These are phyloP conservation scores for Yamadazyma sp. DNA, from an alignment of 805 yeast genomes.

Conservation along the genomic window DNA sequence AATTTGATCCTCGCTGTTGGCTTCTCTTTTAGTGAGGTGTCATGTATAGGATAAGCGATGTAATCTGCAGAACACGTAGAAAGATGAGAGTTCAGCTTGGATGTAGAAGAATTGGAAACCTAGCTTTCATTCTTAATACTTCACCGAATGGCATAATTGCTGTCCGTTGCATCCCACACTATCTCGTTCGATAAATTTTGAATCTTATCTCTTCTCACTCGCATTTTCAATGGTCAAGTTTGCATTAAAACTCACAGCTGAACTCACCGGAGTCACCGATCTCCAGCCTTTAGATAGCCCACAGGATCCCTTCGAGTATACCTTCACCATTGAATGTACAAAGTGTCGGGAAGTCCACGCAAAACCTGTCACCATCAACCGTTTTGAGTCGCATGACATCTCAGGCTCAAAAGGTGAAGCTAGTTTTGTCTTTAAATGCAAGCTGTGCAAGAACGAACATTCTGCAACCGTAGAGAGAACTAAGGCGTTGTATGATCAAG, in stretches of 20 bases:
- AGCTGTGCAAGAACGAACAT: slow-evolving; percentile 52
- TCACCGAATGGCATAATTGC: too few species aligned
- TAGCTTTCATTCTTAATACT: too few species aligned
- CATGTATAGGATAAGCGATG: too few species aligned
- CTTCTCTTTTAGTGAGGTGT: too few species aligned
- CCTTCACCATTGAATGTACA: slow-evolving; percentile 72
- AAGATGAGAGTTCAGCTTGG: too few species aligned
- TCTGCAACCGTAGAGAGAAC: slow-evolving; percentile 36
- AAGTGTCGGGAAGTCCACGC: slow-evolving; percentile 77
- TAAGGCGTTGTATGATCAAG: slow-evolving; percentile 34
- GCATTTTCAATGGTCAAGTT: slow-evolving; percentile 45
- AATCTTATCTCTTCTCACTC: too few species aligned
- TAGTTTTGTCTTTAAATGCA: slow-evolving; percentile 76
- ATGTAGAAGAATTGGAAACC: too few species aligned
- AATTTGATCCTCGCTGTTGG: slow-evolving; percentile 7
- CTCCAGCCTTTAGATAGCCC: slow-evolving; percentile 61
- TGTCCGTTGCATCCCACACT: too few species aligned
- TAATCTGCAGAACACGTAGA: too few species aligned
- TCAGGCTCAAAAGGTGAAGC: slow-evolving; percentile 80
- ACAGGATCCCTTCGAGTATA: slow-evolving; percentile 66
- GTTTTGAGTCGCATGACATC: slow-evolving; percentile 63
- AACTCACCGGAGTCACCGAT: slow-evolving; percentile 53
- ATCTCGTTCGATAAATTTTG: too few species aligned
- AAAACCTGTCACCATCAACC: slow-evolving; percentile 66
- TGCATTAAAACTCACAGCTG: slow-evolving; percentile 42